These are phyloP conservation scores for Huntiella bhutanensis DNA, from an alignment of 2,329 filamentous ascomycete species.

Conservation along the genomic window DNA sequence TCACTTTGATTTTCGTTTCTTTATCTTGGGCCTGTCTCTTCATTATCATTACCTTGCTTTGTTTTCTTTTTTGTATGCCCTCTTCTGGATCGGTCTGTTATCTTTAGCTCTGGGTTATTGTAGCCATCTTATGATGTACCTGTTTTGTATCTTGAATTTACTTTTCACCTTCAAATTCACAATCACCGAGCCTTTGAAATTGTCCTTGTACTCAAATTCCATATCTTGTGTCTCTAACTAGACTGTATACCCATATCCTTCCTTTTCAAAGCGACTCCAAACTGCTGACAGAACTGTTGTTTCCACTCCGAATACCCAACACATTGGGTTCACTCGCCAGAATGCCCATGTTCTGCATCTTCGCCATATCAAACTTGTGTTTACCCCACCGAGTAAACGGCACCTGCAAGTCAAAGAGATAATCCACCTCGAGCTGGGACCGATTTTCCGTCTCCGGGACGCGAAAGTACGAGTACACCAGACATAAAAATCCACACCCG, in stretches of 20 bases:
- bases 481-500: constrained; percentile 21
- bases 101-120: not conserved
- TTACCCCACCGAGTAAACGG: constrained; percentile 6
- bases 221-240: too few relatives aligned
- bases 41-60: not conserved
- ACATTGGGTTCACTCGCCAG: not conserved
- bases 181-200: too few relatives aligned
- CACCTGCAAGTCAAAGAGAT: constrained; percentile 16
- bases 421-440: constrained; percentile 17
- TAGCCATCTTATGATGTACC: not conserved
- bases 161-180: too few relatives aligned
- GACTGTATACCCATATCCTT: too few relatives aligned
- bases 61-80: not conserved
- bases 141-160: too few relatives aligned
- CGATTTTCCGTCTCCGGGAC: constrained; percentile 20
- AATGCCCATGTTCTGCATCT: not conserved
- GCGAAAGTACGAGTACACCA: constrained; percentile 26
- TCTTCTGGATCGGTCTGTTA: not conserved
- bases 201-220: too few relatives aligned
- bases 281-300: too few relatives aligned
- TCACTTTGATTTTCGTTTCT: too few relatives aligned
- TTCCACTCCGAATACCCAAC: not conserved
- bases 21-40: not conserved
- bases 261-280: too few relatives aligned
- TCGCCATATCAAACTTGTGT: not conserved